A percentile compares a stretch with the other conserved stretches of the same genome.
These are phyloP conservation scores for Fraxinus velutina DNA, from an alignment of 305 asterid species.

Conservation along the genomic window DNA sequence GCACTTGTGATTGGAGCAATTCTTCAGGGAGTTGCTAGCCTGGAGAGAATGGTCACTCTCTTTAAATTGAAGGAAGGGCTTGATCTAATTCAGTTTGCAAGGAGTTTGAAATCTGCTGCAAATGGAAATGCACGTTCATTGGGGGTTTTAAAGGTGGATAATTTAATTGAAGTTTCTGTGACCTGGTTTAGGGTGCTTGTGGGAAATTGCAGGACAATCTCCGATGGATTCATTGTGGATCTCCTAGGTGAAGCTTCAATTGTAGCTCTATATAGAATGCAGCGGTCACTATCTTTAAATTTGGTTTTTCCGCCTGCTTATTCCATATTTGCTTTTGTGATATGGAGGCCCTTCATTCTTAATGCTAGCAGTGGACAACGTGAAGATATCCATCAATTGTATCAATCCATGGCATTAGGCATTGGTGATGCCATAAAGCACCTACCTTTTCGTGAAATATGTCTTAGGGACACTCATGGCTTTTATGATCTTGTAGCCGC, in stretches of 20 bases:
- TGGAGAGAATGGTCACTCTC: conserved; percentile 86
- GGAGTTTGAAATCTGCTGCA: conserved; percentile 69
- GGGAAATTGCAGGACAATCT: conserved; percentile 87
- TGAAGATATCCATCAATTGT: conserved; percentile 72
- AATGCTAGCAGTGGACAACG: conserved; percentile 58
- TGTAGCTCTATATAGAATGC: conserved; percentile 82
- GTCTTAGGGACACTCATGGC: conserved; percentile 76
- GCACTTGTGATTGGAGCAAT: conserved; percentile 84
- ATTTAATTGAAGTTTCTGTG: conserved; percentile 70
- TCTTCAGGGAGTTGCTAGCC: conserved; percentile 85
- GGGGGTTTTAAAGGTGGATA: conserved; percentile 66
- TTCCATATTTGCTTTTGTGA: conserved; percentile 70
- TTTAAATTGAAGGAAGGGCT: conserved; percentile 85
- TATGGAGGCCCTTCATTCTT: conserved; percentile 71
- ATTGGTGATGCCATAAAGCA: conserved; percentile 81
- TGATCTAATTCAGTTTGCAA: conserved; percentile 71
- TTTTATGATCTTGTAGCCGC: conserved; percentile 66
- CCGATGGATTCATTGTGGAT: conserved; percentile 80
- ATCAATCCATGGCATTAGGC: conserved; percentile 51
- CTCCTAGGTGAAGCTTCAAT: conserved; percentile 94
- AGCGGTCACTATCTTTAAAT: conserved; percentile 59
- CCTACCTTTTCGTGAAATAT: conserved; percentile 86
- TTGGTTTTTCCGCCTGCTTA: conserved; percentile 91
- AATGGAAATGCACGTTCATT: conserved; percentile 78
- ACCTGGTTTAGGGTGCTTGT: conserved; percentile 99